Conservation (phyloP, 441 rosid genomes). For the Euphorbia corollata region DNA sequence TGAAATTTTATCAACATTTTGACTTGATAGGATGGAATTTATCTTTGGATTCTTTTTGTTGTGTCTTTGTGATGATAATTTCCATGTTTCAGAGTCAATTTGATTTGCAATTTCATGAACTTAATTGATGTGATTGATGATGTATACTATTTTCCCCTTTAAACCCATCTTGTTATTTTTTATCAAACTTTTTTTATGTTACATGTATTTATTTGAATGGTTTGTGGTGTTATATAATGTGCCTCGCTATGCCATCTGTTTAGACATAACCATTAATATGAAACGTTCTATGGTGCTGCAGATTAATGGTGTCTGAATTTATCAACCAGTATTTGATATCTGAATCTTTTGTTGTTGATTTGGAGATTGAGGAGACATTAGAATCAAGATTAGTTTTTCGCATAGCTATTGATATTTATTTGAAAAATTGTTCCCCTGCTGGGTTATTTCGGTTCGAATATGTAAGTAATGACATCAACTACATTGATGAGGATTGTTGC, state of each 20-base stretch:
- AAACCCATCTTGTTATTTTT: not conserved
- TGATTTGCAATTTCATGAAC: not conserved
- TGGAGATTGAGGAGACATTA: constrained; percentile 36
- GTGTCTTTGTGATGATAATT: not conserved
- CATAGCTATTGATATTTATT: constrained; percentile 32
- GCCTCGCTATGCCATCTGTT: not conserved
- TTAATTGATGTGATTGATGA: not conserved
- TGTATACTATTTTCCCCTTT: not conserved
- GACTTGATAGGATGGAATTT: not conserved
- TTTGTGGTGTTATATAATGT: not conserved
- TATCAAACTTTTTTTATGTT: constrained; percentile 1
- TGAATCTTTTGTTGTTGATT: constrained; percentile 38
- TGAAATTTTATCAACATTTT: constrained; percentile 1
- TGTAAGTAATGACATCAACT: constrained; percentile 82
- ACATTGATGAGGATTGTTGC: constrained; percentile 55
- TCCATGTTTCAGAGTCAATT: not conserved
- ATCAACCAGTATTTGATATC: constrained; percentile 52
- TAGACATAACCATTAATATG: not conserved
- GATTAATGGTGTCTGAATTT: constrained; percentile 71
- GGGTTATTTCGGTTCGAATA: constrained; percentile 59
- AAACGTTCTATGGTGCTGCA: constrained; percentile 27
- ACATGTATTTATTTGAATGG: not conserved
- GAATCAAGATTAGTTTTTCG: constrained; percentile 31
- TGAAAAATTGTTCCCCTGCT: constrained; percentile 45
- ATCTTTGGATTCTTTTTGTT: not conserved